Evolutionary conservation across 495 filamentous ascomycete species (phyloP).

Genomic region (Penicillium silybi): DNA sequence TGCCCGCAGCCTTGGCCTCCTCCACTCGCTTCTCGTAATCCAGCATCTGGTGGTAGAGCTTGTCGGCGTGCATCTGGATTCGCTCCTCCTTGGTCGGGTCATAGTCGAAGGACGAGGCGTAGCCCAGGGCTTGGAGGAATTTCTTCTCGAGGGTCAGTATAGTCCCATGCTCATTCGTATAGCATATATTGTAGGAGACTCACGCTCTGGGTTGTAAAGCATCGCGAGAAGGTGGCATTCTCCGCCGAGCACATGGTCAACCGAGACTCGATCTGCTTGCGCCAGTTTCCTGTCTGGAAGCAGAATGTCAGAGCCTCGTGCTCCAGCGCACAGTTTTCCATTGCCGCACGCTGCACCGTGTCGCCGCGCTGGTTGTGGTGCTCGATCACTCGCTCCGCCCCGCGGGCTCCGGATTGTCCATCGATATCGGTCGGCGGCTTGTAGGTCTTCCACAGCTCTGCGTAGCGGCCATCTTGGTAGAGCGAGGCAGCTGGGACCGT

Average conservation of each 20-base stretch:
- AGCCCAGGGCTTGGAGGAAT: constrained; percentile 89
- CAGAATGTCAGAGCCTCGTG: constrained; percentile 72
- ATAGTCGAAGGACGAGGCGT: constrained; percentile 63
- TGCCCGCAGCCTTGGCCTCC: constrained; percentile 61
- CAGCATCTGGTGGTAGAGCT: constrained; percentile 79
- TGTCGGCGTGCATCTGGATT: constrained; percentile 95
- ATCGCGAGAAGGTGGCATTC: constrained; percentile 67
- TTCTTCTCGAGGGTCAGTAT: constrained; percentile 46
- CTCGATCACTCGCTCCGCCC: constrained; percentile 73
- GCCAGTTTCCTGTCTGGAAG: constrained; percentile 60
- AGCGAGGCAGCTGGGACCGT: constrained; percentile 56
- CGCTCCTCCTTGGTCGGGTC: constrained; percentile 69
- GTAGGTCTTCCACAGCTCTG: constrained; percentile 90
- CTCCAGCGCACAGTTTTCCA: constrained; percentile 92
- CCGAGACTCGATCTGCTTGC: constrained; percentile 41
- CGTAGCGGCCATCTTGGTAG: constrained; percentile 82
- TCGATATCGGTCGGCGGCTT: constrained; percentile 54
- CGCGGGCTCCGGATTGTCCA: constrained; percentile 50
- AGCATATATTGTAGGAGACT: constrained; percentile 20
- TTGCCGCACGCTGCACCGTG: constrained; percentile 71
- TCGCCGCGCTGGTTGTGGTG: constrained; percentile 77
- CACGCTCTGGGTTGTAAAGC: constrained; percentile 78
- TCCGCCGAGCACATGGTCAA: constrained; percentile 72
- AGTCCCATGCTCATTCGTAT: neutral
- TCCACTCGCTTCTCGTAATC: constrained; percentile 67